phyloP scores from a whole-genome alignment of 805 yeast species.

The Ogataea paraovalis region DNA sequence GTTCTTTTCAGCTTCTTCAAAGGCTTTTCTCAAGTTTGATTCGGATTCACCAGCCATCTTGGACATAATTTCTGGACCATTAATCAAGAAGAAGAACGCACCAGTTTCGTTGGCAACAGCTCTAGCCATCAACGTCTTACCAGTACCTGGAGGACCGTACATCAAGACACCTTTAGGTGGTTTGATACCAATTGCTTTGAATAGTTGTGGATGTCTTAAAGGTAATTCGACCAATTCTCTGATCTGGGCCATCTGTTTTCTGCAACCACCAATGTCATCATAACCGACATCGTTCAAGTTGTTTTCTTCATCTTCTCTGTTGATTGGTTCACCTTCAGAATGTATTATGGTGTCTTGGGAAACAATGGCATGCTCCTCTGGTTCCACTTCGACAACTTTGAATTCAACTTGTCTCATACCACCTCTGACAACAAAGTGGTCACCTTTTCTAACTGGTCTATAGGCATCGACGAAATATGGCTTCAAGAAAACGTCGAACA shows the following conservation, averaged over 20 bases:
- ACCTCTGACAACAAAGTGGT: conserved; percentile 93
- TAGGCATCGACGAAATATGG: conserved; percentile 99
- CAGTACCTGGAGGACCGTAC: conserved; percentile 99
- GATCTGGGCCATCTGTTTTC: conserved; percentile 99
- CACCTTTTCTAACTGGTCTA: conserved; percentile 97
- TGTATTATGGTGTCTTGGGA: conserved; percentile 98
- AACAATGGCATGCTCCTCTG: conserved; percentile 94
- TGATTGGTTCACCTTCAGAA: conserved; percentile 98
- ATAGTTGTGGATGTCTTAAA: conserved; percentile 95
- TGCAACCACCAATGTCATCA: conserved; percentile 98
- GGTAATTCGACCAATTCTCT: conserved; percentile 98
- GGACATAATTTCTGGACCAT: conserved; percentile 99
- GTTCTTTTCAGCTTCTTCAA: conserved; percentile 98
- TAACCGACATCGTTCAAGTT: conserved; percentile 96
- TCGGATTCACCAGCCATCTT: conserved; percentile 99
- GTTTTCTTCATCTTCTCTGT: conserved; percentile 96
- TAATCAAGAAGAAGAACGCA: conserved; percentile 95
- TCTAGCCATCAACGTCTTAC: conserved; percentile 98
- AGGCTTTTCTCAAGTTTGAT: conserved; percentile 94
- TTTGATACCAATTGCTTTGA: conserved; percentile 96
- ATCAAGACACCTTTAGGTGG: conserved; percentile 97
- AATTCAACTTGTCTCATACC: conserved; percentile 99
- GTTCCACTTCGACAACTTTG: conserved; percentile 97
- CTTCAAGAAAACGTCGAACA: conserved; percentile 92
- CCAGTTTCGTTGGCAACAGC: conserved; percentile 99